A percentile compares a stretch with the other conserved stretches of the same genome.
Evolutionary conservation across 495 filamentous ascomycete genomes (phyloP).

Genomic region (Cudoniella acicularis): DNA sequence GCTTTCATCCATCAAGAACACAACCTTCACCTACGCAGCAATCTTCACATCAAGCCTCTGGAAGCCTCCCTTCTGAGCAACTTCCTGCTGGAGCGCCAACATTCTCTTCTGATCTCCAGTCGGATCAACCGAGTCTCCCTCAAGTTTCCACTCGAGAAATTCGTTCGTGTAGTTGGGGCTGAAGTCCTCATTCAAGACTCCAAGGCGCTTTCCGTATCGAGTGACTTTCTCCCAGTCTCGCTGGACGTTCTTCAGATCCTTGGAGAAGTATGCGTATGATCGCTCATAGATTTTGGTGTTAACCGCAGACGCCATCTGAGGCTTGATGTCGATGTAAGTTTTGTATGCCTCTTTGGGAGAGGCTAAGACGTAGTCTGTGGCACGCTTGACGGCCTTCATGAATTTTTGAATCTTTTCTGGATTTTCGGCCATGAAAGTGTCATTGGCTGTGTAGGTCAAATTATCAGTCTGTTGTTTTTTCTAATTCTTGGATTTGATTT

Average conservation of each 20-base stretch:
- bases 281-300: constrained; percentile 73
- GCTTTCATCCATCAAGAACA: neutral
- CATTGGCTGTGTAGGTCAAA: constrained; percentile 40
- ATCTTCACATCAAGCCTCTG: constrained; percentile 29
- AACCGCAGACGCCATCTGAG: constrained; percentile 58
- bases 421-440: constrained; percentile 58
- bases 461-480: neutral
- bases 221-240: constrained; percentile 71
- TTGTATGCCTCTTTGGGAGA: constrained; percentile 54
- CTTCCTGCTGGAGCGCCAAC: constrained; percentile 54
- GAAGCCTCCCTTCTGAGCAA: constrained; percentile 49
- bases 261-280: constrained; percentile 66
- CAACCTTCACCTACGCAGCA: neutral
- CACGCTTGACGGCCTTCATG: constrained; percentile 61
- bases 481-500: neutral
- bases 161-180: constrained; percentile 65
- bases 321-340: constrained; percentile 65
- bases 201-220: constrained; percentile 62
- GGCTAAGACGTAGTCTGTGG: constrained; percentile 62
- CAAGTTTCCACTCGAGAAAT: constrained; percentile 58
- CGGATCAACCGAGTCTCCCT: constrained; percentile 57
- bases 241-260: constrained; percentile 64
- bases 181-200: constrained; percentile 53
- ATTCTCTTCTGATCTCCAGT: constrained; percentile 65
- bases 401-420: constrained; percentile 53